Percentiles rank a stretch among this genome's conserved stretches.
Conservation (phyloP, 2,329 filamentous ascomycete species). For the Exophiala alcalophila region DNA sequence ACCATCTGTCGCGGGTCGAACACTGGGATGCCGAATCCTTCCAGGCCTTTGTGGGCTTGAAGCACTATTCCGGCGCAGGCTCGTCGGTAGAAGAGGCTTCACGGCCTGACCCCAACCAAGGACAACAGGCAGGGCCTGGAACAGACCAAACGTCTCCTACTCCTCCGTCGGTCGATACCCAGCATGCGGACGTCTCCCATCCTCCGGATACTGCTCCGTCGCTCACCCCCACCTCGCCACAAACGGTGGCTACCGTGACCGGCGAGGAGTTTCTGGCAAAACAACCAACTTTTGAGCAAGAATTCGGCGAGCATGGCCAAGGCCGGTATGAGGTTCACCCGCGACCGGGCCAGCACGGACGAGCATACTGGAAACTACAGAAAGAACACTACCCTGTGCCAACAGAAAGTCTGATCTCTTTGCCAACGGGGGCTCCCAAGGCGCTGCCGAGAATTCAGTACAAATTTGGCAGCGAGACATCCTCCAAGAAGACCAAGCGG, state of each 20-base stretch:
- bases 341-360: conserved; percentile 19
- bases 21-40: conserved; percentile 34
- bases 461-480: conserved; percentile 64
- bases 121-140: conserved; percentile 9
- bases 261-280: conserved; percentile 26
- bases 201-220: conserved; percentile 2
- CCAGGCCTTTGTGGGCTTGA: conserved; percentile 18
- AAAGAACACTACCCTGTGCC: conserved; percentile 75
- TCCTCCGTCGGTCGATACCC: conserved; percentile 5
- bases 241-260: conserved; percentile 16
- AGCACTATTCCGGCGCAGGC: conserved; percentile 7
- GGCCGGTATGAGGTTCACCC: conserved; percentile 35
- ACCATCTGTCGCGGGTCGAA: conserved; percentile 51
- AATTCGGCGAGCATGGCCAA: conserved; percentile 35
- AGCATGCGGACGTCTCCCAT: neutral
- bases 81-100: neutral
- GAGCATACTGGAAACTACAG: conserved; percentile 65
- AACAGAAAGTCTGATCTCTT: conserved; percentile 64
- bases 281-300: conserved; percentile 23
- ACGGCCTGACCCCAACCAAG: conserved; percentile 9
- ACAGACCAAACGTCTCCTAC: conserved; percentile 4
- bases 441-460: conserved; percentile 74
- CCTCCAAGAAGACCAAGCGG: conserved; percentile 59
- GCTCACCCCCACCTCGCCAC: neutral
- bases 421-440: conserved; percentile 70